Percentiles rank a stretch among this genome's conserved stretches.
phyloP scores from a whole-genome alignment of 148 eudicot genomes.

The Arctostaphylos glauca region DNA sequence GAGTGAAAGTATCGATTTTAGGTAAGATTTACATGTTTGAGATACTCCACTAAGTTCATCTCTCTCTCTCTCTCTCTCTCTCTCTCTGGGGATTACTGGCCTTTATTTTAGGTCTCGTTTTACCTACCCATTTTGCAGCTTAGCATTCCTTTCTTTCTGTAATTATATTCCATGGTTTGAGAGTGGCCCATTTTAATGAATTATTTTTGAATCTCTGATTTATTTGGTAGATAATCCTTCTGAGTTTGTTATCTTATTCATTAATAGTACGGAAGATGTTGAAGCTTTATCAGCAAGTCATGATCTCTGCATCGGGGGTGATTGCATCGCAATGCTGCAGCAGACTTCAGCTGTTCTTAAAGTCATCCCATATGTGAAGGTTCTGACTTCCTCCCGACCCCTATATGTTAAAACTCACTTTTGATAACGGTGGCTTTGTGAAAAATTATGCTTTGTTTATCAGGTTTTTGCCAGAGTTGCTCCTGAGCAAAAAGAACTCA shows the following conservation, averaged over 20 bases:
- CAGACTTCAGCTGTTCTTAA: constrained; percentile 64
- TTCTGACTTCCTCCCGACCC: constrained; percentile 16
- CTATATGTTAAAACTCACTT: neutral
- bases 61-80: neutral
- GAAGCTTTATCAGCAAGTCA: constrained; percentile 66
- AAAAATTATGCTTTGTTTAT: constrained; percentile 1
- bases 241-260: neutral
- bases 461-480: constrained; percentile 99
- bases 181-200: neutral
- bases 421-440: neutral
- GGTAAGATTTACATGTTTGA: constrained; percentile 31
- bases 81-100: neutral
- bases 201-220: neutral
- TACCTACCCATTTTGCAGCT: neutral
- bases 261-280: constrained; percentile 64
- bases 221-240: neutral
- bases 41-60: neutral
- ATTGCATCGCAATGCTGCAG: constrained; percentile 90
- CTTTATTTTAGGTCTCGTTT: neutral
- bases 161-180: neutral
- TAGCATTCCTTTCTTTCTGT: neutral
- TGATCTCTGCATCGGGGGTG: constrained; percentile 90
- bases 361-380: constrained; percentile 95
- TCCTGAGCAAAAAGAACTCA: constrained; percentile 96
- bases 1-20: constrained; percentile 52